These are phyloP conservation scores for Metarhizium humberi DNA, from an alignment of 2,329 filamentous ascomycete species.

Conservation along the genomic window DNA sequence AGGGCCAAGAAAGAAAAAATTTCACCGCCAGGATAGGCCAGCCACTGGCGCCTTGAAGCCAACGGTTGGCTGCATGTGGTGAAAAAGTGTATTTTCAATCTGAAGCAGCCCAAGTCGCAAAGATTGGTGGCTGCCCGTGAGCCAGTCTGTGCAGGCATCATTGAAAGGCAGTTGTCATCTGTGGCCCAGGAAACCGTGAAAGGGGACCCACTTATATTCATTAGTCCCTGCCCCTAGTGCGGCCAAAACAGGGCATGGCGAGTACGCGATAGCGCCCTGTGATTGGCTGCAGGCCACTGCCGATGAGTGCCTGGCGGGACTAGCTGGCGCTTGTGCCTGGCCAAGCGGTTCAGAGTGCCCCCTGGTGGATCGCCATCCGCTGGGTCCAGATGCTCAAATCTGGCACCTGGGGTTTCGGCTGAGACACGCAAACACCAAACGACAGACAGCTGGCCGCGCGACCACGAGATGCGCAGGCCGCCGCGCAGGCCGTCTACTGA, in stretches of 20 bases:
- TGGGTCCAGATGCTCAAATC: background rate
- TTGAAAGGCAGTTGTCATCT: no score
- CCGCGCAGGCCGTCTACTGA: background rate
- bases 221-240: background rate
- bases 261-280: background rate
- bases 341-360: background rate
- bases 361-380: background rate
- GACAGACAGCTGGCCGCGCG: background rate
- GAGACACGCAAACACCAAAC: background rate
- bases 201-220: background rate
- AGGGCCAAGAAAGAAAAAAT: no score
- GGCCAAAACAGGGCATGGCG: background rate
- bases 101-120: background rate
- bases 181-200: background rate
- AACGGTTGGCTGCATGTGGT: no score
- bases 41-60: no score
- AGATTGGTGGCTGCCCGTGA: background rate
- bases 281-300: background rate
- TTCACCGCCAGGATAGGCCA: no score
- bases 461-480: no score
- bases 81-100: background rate
- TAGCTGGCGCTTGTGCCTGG: conserved; percentile 1
- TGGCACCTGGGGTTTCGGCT: background rate
- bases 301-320: background rate
- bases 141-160: no score